A percentile compares a stretch with the other conserved stretches of the same genome.
Conservation (phyloP, 164 flowering plant species). For the Pachysandra terminalis region DNA sequence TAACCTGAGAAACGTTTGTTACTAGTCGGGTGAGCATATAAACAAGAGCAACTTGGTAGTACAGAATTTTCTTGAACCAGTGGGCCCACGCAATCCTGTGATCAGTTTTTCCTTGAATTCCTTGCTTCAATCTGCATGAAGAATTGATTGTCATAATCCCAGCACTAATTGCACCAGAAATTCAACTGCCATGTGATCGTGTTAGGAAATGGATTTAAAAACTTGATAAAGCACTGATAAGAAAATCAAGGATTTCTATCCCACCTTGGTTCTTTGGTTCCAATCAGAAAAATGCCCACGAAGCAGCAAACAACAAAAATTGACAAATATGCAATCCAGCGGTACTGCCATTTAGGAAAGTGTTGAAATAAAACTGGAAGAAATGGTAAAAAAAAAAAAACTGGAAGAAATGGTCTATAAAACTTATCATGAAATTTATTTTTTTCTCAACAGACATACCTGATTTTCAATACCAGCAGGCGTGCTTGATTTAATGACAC, state of each 20-base stretch:
- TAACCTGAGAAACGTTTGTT: slow-evolving; percentile 89
- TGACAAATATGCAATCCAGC: slow-evolving; percentile 84
- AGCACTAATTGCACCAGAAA: background rate
- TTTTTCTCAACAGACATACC: slow-evolving; percentile 35
- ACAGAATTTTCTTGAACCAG: slow-evolving; percentile 83
- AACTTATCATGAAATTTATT: background rate
- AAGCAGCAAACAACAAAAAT: slow-evolving; percentile 83
- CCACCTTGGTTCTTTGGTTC: slow-evolving; percentile 89
- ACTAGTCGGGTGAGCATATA: slow-evolving; percentile 78
- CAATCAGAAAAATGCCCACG: slow-evolving; percentile 69
- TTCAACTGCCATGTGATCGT: background rate
- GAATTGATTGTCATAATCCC: background rate
- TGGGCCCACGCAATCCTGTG: slow-evolving; percentile 70
- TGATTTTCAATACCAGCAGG: slow-evolving; percentile 60
- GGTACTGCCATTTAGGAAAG: slow-evolving; percentile 54
- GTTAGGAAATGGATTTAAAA: background rate
- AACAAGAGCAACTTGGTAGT: slow-evolving; percentile 87
- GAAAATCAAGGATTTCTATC: slow-evolving; percentile 8
- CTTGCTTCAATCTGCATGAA: slow-evolving; percentile 45
- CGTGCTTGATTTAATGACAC: slow-evolving; percentile 30
- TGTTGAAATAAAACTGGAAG: background rate
- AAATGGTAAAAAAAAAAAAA: no score
- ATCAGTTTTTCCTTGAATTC: slow-evolving; percentile 26
- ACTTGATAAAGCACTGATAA: background rate
- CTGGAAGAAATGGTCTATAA: background rate